Evolutionary conservation across 495 filamentous ascomycete genomes (phyloP).

Genomic region (Talaromyces liani): DNA sequence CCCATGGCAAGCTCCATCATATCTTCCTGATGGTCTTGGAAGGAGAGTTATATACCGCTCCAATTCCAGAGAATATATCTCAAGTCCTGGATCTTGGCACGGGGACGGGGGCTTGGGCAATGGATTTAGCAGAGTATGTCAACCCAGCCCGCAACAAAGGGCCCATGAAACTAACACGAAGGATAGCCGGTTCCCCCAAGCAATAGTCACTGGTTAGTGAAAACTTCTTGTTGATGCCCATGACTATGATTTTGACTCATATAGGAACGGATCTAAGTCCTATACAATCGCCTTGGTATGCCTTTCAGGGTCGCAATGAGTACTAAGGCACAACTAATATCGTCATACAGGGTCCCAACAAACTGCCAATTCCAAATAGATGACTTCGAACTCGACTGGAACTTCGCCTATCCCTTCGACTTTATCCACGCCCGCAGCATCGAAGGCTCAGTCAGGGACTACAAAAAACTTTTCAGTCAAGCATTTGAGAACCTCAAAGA

Average conservation of each 20-base stretch:
- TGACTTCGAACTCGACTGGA: constrained; percentile 25
- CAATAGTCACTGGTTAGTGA: constrained; percentile 14
- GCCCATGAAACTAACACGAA: too few species aligned
- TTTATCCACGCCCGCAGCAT: constrained; percentile 30
- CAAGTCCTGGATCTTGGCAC: constrained; percentile 41
- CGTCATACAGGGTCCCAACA: constrained; percentile 26
- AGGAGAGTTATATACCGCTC: constrained; percentile 43
- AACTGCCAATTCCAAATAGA: constrained; percentile 24
- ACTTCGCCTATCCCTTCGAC: constrained; percentile 19
- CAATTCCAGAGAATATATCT: constrained; percentile 28
- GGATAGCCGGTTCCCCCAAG: constrained; percentile 10
- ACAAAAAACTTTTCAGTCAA: constrained; percentile 17
- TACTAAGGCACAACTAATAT: constrained; percentile 9
- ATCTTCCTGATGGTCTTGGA: constrained; percentile 37
- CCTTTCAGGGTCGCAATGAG: constrained; percentile 7
- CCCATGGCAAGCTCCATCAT: constrained; percentile 30
- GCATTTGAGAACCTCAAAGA: constrained; percentile 23
- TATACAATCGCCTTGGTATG: constrained; percentile 39
- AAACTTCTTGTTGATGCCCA: neutral
- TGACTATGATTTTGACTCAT: neutral
- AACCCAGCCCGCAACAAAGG: too few species aligned
- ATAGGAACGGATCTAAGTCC: constrained; percentile 41
- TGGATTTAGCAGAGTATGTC: constrained; percentile 45
- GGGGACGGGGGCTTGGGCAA: constrained; percentile 46
- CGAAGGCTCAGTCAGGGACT: constrained; percentile 23